Evolutionary conservation across 257 asterid species (phyloP).

Genomic region (Mitragyna speciosa): DNA sequence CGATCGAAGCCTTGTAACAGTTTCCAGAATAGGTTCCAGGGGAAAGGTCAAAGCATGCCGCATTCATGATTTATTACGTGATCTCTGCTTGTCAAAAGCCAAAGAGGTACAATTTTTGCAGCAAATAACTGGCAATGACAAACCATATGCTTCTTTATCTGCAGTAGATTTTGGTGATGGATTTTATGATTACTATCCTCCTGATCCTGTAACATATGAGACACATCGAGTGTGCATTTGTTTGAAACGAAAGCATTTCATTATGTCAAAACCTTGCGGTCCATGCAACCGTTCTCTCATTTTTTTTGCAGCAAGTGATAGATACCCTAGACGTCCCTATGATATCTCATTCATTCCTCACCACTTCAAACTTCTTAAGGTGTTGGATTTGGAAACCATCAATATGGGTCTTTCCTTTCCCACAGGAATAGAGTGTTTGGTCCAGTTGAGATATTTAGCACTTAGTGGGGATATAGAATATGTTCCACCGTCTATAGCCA

Average conservation of each 20-base stretch:
- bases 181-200: background rate
- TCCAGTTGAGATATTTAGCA: background rate
- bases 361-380: background rate
- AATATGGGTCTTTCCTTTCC: background rate
- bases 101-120: background rate
- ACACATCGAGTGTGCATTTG: background rate
- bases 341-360: background rate
- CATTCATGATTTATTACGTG: background rate
- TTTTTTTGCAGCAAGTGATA: background rate
- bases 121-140: background rate
- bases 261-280: background rate
- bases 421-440: background rate
- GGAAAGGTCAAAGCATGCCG: background rate
- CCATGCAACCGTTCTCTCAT: background rate
- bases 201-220: background rate
- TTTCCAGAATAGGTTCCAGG: background rate
- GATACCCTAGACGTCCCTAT: background rate
- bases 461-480: background rate
- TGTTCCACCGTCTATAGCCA: background rate
- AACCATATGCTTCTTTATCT: background rate
- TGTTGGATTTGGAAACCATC: background rate
- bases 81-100: background rate
- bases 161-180: background rate
- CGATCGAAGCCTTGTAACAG: background rate
- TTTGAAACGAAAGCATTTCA: background rate